These are phyloP conservation scores for Rhodotorula sp. DNA, from an alignment of 1,284 basidiomycete species.

Conservation along the genomic window DNA sequence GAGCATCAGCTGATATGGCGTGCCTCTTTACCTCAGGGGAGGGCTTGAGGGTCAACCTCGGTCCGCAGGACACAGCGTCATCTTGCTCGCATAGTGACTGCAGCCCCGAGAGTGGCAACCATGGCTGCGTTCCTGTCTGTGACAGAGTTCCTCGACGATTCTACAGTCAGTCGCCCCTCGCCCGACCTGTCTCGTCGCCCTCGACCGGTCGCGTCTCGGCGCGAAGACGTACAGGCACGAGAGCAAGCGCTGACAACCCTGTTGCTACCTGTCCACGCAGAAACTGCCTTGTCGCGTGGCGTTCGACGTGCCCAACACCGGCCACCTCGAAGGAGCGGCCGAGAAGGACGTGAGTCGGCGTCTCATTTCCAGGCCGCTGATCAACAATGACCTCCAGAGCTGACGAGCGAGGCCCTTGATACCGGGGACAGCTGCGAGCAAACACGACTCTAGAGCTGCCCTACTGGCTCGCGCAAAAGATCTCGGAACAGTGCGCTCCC, in stretches of 20 bases:
- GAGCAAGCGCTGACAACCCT: neutral
- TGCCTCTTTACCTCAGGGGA: neutral
- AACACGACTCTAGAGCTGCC: slow-evolving; percentile 45
- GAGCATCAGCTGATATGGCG: neutral
- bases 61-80: neutral
- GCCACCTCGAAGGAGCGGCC: slow-evolving; percentile 46
- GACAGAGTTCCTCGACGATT: slow-evolving; percentile 34
- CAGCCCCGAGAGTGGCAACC: neutral
- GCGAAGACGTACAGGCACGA: neutral
- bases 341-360: slow-evolving; percentile 43
- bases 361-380: too few species aligned
- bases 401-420: neutral
- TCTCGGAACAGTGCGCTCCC: slow-evolving; percentile 25
- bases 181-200: neutral
- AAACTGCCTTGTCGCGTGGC: slow-evolving; percentile 45
- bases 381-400: too few species aligned
- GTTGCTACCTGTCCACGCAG: slow-evolving; percentile 18
- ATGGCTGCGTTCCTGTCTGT: slow-evolving; percentile 28
- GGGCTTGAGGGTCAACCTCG: too few species aligned
- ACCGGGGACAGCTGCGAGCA: slow-evolving; percentile 38
- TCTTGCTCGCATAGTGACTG: neutral
- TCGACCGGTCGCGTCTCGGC: neutral
- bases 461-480: slow-evolving; percentile 45
- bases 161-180: slow-evolving; percentile 10
- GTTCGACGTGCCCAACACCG: slow-evolving; percentile 44